These are phyloP conservation scores for Blastobotrys apis DNA, from an alignment of 1,139 yeast genomes.

Conservation along the genomic window DNA sequence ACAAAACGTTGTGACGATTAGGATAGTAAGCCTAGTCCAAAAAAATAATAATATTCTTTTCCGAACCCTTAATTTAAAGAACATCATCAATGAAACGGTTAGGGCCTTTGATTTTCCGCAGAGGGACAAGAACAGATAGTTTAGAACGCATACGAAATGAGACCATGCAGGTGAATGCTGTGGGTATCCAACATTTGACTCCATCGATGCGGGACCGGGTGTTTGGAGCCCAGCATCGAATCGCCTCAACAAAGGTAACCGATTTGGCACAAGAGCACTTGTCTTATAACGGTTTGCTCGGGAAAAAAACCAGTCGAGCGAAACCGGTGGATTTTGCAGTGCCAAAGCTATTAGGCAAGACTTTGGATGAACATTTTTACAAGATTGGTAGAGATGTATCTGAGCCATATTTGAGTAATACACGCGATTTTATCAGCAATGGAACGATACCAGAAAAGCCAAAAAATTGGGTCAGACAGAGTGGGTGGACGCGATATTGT, in stretches of 20 bases:
- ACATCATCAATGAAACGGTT: neutral
- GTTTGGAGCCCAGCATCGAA: slow-evolving; percentile 24
- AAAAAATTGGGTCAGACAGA: slow-evolving; percentile 26
- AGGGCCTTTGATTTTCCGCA: slow-evolving; percentile 1
- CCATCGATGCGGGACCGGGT: slow-evolving; percentile 26
- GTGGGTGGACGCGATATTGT: slow-evolving; percentile 85
- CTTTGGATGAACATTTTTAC: slow-evolving; percentile 81
- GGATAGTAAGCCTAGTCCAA: too few relatives aligned
- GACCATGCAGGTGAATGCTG: slow-evolving; percentile 45
- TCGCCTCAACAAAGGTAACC: slow-evolving; percentile 39
- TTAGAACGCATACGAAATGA: slow-evolving; percentile 6
- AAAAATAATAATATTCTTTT: too few relatives aligned
- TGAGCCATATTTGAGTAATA: slow-evolving; percentile 57
- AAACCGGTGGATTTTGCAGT: slow-evolving; percentile 59
- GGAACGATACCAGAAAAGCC: slow-evolving; percentile 48
- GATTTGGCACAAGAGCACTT: slow-evolving; percentile 62
- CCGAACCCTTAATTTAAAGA: too few relatives aligned
- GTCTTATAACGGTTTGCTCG: slow-evolving; percentile 60
- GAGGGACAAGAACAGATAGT: slow-evolving; percentile 5
- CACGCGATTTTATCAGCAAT: slow-evolving; percentile 37
- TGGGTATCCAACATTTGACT: slow-evolving; percentile 43
- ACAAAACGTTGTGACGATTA: neutral
- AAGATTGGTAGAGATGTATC: slow-evolving; percentile 55
- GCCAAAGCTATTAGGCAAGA: slow-evolving; percentile 65
- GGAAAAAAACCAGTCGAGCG: slow-evolving; percentile 66